phyloP scores from a whole-genome alignment of 2,329 filamentous ascomycete species.

The Aurifilum marmelostoma region DNA sequence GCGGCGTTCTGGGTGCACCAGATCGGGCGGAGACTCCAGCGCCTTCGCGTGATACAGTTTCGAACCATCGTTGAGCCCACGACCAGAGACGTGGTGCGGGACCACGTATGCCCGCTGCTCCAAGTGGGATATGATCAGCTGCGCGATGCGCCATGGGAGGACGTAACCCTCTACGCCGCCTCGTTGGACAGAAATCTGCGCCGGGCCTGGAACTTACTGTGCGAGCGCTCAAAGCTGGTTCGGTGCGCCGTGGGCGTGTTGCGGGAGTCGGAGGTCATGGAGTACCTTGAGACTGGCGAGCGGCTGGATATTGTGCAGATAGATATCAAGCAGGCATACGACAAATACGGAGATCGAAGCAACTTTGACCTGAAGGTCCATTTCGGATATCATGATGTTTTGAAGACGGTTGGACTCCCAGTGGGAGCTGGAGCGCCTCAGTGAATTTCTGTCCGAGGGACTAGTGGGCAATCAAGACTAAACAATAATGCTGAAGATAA shows the following conservation, averaged over 20 bases:
- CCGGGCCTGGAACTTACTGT: not conserved
- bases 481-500: too few relatives aligned
- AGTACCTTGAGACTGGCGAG: not conserved
- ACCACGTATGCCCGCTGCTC: not conserved
- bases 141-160: not conserved
- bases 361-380: slow-evolving; percentile 7
- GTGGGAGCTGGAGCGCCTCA: too few relatives aligned
- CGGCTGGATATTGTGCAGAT: not conserved
- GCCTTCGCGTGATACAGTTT: slow-evolving; percentile 4
- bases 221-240: not conserved
- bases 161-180: not conserved
- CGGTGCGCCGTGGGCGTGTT: slow-evolving; percentile 3
- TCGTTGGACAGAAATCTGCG: not conserved
- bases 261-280: not conserved
- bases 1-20: slow-evolving; percentile 12
- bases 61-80: slow-evolving; percentile 4
- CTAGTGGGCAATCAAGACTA: too few relatives aligned
- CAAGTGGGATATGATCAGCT: not conserved
- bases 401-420: not conserved
- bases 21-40: not conserved
- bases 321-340: not conserved
- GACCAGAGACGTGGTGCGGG: slow-evolving; percentile 8
- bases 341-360: not conserved
- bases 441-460: too few relatives aligned
- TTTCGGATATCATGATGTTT: not conserved